Conservation (phyloP, 371 early-diverging fungal species). For the Circinella minor region DNA sequence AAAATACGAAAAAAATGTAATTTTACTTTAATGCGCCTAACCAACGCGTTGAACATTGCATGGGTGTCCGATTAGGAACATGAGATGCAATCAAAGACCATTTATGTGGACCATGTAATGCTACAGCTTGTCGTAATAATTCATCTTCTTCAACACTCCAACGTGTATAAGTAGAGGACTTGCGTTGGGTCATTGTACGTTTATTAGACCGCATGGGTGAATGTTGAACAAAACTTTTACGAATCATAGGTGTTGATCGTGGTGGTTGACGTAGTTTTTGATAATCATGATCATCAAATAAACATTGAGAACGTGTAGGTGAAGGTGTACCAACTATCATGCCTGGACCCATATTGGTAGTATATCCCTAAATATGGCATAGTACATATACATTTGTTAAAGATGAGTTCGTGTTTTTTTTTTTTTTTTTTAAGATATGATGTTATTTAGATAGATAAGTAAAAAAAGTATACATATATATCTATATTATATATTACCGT, state of each 20-base stretch:
- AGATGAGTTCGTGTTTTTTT: no score
- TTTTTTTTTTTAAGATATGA: no score
- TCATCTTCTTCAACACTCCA: constrained; percentile 59
- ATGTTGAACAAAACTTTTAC: constrained; percentile 25
- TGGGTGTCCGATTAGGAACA: constrained; percentile 67
- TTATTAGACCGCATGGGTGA: constrained; percentile 34
- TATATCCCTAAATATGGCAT: background rate
- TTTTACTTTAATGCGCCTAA: constrained; percentile 63
- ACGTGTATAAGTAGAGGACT: constrained; percentile 50
- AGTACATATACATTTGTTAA: no score
- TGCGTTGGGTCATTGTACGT: constrained; percentile 27
- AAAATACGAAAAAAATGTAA: no score
- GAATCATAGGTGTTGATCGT: constrained; percentile 24
- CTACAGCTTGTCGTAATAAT: constrained; percentile 46
- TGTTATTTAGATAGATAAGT: no score
- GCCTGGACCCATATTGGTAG: no score
- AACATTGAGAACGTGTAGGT: constrained; percentile 14
- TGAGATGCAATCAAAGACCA: constrained; percentile 71
- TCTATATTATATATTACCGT: no score
- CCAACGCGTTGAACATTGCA: constrained; percentile 76
- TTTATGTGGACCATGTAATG: constrained; percentile 56
- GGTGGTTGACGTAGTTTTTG: constrained; percentile 21
- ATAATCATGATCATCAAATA: constrained; percentile 8
- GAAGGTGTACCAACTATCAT: constrained; percentile 11
- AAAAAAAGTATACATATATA: background rate